Conservation (phyloP, 139 green algal species). For the Desmodesmus armatus region DNA sequence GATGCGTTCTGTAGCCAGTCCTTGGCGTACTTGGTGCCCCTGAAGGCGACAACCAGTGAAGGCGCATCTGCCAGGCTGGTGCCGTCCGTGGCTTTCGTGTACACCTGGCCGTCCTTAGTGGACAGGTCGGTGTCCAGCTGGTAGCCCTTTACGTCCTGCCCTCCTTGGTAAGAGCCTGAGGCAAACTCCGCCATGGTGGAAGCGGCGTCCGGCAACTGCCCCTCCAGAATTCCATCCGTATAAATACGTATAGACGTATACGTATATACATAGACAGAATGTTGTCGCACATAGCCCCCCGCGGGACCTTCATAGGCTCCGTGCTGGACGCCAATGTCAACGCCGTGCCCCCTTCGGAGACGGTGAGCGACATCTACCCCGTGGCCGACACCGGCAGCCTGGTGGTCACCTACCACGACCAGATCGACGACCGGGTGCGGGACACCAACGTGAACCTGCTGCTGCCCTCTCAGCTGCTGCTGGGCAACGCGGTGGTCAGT, state of each 20-base stretch:
- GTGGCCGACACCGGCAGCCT: neutral
- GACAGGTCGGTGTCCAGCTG: neutral
- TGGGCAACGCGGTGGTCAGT: neutral
- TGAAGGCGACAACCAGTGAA: neutral
- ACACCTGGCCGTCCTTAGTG: neutral
- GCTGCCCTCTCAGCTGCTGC: neutral
- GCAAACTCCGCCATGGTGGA: neutral
- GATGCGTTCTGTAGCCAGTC: neutral
- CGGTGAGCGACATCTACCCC: neutral
- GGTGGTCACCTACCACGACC: neutral
- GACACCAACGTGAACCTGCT: neutral
- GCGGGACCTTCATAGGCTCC: neutral
- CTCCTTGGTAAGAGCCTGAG: neutral
- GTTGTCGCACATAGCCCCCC: neutral
- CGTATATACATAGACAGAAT: neutral
- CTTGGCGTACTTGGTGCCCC: neutral
- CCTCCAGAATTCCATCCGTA: neutral
- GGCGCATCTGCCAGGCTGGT: neutral
- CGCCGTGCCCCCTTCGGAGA: neutral
- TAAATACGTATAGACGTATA: neutral
- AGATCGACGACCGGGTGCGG: neutral
- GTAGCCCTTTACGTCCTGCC: neutral
- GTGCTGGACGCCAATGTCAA: neutral
- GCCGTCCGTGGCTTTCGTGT: neutral
- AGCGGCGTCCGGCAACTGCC: neutral